Conservation (phyloP, 1,284 basidiomycete genomes). For the Stygiomarasmius scandens region DNA sequence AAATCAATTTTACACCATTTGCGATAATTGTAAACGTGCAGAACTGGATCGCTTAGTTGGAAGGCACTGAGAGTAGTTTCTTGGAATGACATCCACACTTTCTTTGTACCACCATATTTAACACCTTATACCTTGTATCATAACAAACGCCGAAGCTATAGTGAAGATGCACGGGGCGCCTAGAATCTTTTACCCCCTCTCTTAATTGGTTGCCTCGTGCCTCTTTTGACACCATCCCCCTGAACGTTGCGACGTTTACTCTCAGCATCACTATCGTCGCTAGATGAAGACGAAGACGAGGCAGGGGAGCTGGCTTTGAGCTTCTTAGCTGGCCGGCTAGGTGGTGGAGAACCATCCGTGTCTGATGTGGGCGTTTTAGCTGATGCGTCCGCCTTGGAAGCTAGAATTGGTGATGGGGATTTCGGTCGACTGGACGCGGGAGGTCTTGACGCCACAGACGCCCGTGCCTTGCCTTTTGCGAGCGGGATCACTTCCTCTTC, state of each 20-base stretch:
- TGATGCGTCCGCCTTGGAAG: neutral
- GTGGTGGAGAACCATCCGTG: constrained; percentile 48
- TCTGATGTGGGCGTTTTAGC: constrained; percentile 30
- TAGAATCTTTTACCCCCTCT: constrained; percentile 72
- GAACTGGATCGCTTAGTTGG: constrained; percentile 16
- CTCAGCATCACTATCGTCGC: constrained; percentile 57
- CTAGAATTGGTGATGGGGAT: constrained; percentile 9
- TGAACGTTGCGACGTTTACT: constrained; percentile 39
- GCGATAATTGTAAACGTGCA: constrained; percentile 17
- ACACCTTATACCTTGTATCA: neutral
- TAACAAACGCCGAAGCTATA: neutral
- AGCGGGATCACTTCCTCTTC: constrained; percentile 38
- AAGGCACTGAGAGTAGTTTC: constrained; percentile 20
- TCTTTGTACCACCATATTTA: neutral
- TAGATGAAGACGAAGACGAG: constrained; percentile 36
- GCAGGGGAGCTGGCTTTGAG: constrained; percentile 34
- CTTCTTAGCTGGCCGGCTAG: constrained; percentile 49
- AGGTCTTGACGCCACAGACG: constrained; percentile 14
- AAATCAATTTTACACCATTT: constrained; percentile 18
- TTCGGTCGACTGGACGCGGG: constrained; percentile 7
- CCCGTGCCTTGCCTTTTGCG: constrained; percentile 20
- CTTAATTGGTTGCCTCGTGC: constrained; percentile 71
- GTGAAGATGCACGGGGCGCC: constrained; percentile 21
- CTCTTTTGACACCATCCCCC: constrained; percentile 40
- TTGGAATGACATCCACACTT: constrained; percentile 20